A percentile compares a stretch with the other conserved stretches of the same genome.
These are phyloP conservation scores for Polygonum aviculare DNA, from an alignment of 148 eudicot genomes.

Conservation along the genomic window DNA sequence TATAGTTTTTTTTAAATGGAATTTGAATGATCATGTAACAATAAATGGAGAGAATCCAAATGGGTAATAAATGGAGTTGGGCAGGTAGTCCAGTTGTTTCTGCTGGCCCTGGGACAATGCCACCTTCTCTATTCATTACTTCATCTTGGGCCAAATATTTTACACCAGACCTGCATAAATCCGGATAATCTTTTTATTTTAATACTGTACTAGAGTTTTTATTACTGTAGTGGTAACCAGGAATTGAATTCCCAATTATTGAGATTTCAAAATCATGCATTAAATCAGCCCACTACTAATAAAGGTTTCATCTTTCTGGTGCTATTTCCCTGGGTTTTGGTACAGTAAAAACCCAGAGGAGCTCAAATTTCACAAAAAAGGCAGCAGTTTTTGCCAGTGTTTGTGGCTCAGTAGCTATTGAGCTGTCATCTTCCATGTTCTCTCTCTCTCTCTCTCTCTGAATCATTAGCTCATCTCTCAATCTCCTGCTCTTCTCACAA, in stretches of 20 bases:
- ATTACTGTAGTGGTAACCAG: too few species aligned
- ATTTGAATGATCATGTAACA: slow-evolving; percentile 11
- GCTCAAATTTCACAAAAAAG: slow-evolving; percentile 32
- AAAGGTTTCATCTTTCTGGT: background rate
- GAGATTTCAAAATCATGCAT: too few species aligned
- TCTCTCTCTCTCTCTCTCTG: background rate
- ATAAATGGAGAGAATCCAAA: slow-evolving; percentile 10
- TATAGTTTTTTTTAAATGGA: background rate
- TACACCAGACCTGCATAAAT: background rate
- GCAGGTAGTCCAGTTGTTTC: slow-evolving; percentile 11
- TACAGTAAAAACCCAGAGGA: slow-evolving; percentile 10
- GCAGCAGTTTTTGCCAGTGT: slow-evolving; percentile 11
- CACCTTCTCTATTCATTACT: slow-evolving; percentile 4
- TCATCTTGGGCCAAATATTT: background rate
- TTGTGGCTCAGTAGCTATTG: slow-evolving; percentile 12
- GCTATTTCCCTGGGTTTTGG: background rate
- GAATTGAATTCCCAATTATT: too few species aligned
- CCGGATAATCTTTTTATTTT: background rate
- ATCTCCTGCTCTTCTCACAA: slow-evolving; percentile 14
- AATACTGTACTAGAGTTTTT: too few species aligned
- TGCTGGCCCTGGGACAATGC: background rate
- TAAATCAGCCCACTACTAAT: background rate
- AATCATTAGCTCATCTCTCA: background rate
- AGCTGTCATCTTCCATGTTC: slow-evolving; percentile 12
- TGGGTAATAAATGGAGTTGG: background rate